These are phyloP conservation scores for Backusella circina DNA, from an alignment of 192 early-diverging fungal species.

Conservation along the genomic window DNA sequence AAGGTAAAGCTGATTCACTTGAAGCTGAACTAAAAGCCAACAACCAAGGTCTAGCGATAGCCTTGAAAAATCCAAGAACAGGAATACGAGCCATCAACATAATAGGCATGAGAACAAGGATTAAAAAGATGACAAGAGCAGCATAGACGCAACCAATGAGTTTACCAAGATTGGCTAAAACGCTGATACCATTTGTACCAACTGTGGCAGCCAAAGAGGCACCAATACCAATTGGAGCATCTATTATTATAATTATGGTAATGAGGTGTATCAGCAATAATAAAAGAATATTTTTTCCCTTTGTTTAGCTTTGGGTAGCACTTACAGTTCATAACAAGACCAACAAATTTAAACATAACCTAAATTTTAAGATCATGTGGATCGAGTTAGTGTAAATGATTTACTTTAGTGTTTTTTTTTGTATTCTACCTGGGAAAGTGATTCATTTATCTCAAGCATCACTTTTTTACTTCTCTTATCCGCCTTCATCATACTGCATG, in stretches of 20 bases:
- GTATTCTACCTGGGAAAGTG: conserved; percentile 42
- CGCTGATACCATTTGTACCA: conserved; percentile 53
- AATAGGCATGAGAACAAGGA: conserved; percentile 56
- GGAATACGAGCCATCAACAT: conserved; percentile 49
- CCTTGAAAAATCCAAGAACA: conserved; percentile 41
- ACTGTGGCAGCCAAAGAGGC: conserved; percentile 53
- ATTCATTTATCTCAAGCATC: conserved; percentile 53
- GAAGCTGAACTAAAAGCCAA: conserved; percentile 73
- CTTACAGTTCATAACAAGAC: conserved; percentile 51
- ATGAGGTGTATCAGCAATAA: neutral
- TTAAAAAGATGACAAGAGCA: conserved; percentile 52
- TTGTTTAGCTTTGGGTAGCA: neutral
- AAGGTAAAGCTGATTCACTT: conserved; percentile 65
- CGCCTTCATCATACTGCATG: conserved; percentile 44
- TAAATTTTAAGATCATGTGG: neutral
- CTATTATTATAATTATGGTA: neutral
- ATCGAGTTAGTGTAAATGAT: neutral
- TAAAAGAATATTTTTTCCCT: neutral
- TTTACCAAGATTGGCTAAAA: conserved; percentile 56
- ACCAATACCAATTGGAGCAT: conserved; percentile 65
- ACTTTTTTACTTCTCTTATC: conserved; percentile 36
- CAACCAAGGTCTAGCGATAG: conserved; percentile 54
- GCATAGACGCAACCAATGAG: conserved; percentile 62
- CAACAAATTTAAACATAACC: conserved; percentile 63
- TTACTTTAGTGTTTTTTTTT: neutral